Conservation (phyloP, 2,329 filamentous ascomycete genomes). For the Drechslerella dactyloides region DNA sequence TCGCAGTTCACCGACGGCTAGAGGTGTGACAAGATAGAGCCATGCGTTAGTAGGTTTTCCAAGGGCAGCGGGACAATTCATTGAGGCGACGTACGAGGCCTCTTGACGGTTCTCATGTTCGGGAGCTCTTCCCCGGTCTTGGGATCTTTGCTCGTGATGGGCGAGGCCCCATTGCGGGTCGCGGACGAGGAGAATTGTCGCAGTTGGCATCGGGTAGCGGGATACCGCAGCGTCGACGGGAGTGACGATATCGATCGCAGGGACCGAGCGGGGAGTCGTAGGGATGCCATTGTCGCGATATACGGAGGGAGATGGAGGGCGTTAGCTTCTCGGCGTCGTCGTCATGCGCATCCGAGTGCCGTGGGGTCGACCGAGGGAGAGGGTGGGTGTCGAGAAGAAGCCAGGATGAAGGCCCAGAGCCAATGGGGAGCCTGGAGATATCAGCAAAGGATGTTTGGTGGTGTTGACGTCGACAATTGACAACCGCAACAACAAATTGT, state of each 20-base stretch:
- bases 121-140: conserved; percentile 37
- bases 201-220: conserved; percentile 35
- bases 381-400: conserved; percentile 4
- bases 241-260: conserved; percentile 40
- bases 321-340: conserved; percentile 23
- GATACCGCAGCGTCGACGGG: conserved; percentile 19
- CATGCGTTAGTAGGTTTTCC: conserved; percentile 29
- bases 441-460: conserved; percentile 4
- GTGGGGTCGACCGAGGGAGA: conserved; percentile 14
- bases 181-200: conserved; percentile 44
- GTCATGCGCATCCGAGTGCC: conserved; percentile 27
- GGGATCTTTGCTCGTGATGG: conserved; percentile 29
- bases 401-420: conserved; percentile 8
- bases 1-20: conserved; percentile 69
- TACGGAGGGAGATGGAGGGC: conserved; percentile 8
- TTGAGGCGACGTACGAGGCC: conserved; percentile 34
- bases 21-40: not conserved
- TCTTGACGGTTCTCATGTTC: conserved; percentile 37
- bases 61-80: not conserved
- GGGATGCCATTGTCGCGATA: conserved; percentile 38
- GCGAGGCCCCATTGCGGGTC: conserved; percentile 17
- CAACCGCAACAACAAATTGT: no score
- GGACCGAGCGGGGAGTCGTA: conserved; percentile 36
- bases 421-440: conserved; percentile 46
- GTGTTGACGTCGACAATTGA: conserved; percentile 38